A percentile compares a stretch with the other conserved stretches of the same genome.
Evolutionary conservation across 2,329 filamentous ascomycete genomes (phyloP).

Genomic region (Simplicillium sp.): DNA sequence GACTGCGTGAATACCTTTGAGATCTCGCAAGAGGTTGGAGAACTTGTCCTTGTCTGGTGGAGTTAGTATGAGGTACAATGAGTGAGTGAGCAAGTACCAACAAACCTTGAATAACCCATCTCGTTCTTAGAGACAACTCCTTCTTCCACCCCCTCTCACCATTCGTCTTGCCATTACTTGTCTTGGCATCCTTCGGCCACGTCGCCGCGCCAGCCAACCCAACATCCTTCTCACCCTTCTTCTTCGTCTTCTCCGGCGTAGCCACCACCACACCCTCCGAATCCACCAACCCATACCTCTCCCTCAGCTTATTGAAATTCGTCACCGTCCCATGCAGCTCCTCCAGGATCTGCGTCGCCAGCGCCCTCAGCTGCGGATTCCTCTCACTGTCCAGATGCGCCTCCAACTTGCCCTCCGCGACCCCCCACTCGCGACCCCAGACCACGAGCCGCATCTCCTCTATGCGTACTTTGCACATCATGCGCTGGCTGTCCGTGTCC

Average conservation of each 20-base stretch:
- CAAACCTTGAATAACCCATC: constrained; percentile 33
- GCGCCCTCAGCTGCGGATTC: constrained; percentile 24
- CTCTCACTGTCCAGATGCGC: constrained; percentile 26
- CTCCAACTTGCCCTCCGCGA: constrained; percentile 33
- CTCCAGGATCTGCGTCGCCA: constrained; percentile 31
- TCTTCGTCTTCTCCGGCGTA: constrained; percentile 7
- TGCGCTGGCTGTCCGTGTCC: constrained; percentile 30
- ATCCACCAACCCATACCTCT: constrained; percentile 30
- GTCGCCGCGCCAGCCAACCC: background rate
- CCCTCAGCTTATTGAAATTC: constrained; percentile 30
- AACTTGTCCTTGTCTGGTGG: constrained; percentile 34
- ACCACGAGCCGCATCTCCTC: constrained; percentile 38
- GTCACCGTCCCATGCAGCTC: constrained; percentile 34
- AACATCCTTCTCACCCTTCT: constrained; percentile 11
- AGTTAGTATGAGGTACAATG: background rate
- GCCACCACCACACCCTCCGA: constrained; percentile 9
- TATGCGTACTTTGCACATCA: constrained; percentile 38
- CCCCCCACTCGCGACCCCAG: constrained; percentile 38
- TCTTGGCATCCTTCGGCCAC: constrained; percentile 1
- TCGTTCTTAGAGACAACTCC: constrained; percentile 24
- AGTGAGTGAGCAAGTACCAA: background rate
- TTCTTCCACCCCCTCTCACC: constrained; percentile 22
- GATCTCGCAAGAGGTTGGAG: constrained; percentile 24
- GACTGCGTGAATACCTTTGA: constrained; percentile 21
- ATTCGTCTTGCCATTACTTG: constrained; percentile 10